Percentiles rank a stretch among this genome's conserved stretches.
Evolutionary conservation across 208 protist species (phyloP).

Genomic region (Strigomonas culicis): DNA sequence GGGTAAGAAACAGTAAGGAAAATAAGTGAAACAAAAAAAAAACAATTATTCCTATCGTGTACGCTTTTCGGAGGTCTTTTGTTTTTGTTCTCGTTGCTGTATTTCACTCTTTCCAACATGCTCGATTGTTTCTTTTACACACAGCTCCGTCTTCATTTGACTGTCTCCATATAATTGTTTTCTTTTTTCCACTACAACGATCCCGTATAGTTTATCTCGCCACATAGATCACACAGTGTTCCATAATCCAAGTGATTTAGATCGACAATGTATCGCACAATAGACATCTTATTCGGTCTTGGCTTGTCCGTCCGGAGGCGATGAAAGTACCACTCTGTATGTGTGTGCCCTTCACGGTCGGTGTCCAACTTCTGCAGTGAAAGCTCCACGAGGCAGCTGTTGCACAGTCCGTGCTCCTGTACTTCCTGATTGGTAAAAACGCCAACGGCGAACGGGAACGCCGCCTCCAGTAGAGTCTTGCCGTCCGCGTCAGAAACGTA

Average conservation of each 20-base stretch:
- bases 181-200: slow-evolving; percentile 1
- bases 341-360: slow-evolving; percentile 2
- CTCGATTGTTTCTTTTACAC: no score
- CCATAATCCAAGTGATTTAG: slow-evolving; percentile 72
- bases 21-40: not conserved
- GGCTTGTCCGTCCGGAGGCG: slow-evolving; percentile 67
- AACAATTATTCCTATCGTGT: no score
- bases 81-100: no score
- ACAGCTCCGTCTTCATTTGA: no score
- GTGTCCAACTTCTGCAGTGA: slow-evolving; percentile 5
- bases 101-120: no score
- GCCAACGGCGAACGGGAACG: slow-evolving; percentile 41
- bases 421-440: slow-evolving; percentile 35
- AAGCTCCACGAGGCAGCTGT: slow-evolving; percentile 12
- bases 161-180: no score
- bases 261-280: slow-evolving; percentile 68
- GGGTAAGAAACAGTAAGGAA: not conserved
- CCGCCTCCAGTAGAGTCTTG: slow-evolving; percentile 29
- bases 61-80: no score
- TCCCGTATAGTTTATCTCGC: slow-evolving; percentile 16
- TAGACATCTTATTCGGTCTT: slow-evolving; percentile 58
- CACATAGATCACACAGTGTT: slow-evolving; percentile 39
- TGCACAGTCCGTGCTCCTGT: slow-evolving; percentile 9
- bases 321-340: slow-evolving; percentile 60
- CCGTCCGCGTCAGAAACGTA: slow-evolving; percentile 35